These are phyloP conservation scores for Mycena crocata DNA, from an alignment of 768 basidiomycete species.

Conservation along the genomic window DNA sequence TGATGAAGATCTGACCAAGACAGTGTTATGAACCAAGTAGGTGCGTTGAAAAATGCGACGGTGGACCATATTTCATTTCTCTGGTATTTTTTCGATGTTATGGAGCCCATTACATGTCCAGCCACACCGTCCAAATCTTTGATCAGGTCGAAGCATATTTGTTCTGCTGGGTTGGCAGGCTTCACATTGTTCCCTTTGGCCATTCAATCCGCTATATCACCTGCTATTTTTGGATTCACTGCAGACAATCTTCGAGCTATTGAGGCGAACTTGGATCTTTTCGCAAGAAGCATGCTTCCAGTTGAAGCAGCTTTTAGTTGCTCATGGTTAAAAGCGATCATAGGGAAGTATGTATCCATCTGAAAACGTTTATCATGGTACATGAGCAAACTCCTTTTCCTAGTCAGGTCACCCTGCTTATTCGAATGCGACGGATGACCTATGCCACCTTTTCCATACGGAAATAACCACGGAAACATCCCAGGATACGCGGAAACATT, in stretches of 20 bases:
- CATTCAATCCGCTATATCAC: constrained; percentile 34
- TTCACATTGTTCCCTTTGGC: constrained; percentile 38
- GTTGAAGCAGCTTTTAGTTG: constrained; percentile 47
- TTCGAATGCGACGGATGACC: too few species aligned
- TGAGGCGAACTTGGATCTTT: constrained; percentile 39
- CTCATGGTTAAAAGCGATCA: constrained; percentile 52
- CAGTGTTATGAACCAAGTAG: constrained; percentile 49
- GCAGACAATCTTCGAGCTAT: constrained; percentile 37
- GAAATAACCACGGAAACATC: too few species aligned
- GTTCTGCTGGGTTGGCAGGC: constrained; percentile 45
- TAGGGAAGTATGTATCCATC: constrained; percentile 40
- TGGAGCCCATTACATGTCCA: constrained; percentile 42
- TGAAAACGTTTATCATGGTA: constrained; percentile 47
- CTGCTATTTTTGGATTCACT: constrained; percentile 38
- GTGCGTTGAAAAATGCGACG: constrained; percentile 37
- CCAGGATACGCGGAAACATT: neutral
- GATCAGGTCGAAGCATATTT: constrained; percentile 47
- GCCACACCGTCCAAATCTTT: constrained; percentile 49
- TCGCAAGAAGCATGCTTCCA: constrained; percentile 43
- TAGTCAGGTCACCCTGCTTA: constrained; percentile 21
- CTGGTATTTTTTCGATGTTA: constrained; percentile 42
- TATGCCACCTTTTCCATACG: too few species aligned
- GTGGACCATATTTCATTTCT: constrained; percentile 47
- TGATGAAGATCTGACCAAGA: constrained; percentile 45
- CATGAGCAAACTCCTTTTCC: constrained; percentile 43